Percentiles rank a stretch among this genome's conserved stretches.
Evolutionary conservation across 2,329 filamentous ascomycete species (phyloP).

Genomic region (Colletotrichum theobromicola): DNA sequence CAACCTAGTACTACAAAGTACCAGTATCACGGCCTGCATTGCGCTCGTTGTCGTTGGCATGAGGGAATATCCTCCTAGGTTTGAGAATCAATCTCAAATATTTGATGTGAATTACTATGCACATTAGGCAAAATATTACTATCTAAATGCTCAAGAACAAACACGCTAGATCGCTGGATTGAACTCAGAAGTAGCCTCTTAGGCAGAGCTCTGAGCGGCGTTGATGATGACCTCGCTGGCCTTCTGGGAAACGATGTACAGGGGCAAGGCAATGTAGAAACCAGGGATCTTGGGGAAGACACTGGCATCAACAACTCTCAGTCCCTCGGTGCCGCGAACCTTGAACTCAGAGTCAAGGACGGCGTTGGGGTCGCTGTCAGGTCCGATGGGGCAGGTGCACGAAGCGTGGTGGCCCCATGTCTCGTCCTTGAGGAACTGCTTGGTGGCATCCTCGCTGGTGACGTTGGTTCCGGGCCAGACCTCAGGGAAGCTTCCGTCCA

Average conservation of each 20-base stretch:
- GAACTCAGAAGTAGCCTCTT: not conserved
- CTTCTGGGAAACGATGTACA: conserved; percentile 65
- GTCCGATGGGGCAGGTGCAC: conserved; percentile 61
- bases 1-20: too few relatives aligned
- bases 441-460: not conserved
- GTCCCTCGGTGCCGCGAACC: conserved; percentile 57
- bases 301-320: conserved; percentile 68
- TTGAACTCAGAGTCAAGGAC: conserved; percentile 63
- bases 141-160: not conserved
- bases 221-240: conserved; percentile 43
- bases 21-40: not conserved
- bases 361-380: conserved; percentile 58
- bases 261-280: conserved; percentile 50
- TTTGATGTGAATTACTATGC: not conserved
- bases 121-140: not conserved
- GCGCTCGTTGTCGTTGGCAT: not conserved
- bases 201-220: not conserved
- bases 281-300: conserved; percentile 42
- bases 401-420: conserved; percentile 62
- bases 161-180: not conserved
- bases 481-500: not conserved
- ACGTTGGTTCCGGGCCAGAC: not conserved
- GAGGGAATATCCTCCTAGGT: not conserved
- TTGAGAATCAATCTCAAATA: not conserved
- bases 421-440: conserved; percentile 10